Conservation (phyloP, 2,329 filamentous ascomycete genomes). For the Alternaria ethzedia region DNA sequence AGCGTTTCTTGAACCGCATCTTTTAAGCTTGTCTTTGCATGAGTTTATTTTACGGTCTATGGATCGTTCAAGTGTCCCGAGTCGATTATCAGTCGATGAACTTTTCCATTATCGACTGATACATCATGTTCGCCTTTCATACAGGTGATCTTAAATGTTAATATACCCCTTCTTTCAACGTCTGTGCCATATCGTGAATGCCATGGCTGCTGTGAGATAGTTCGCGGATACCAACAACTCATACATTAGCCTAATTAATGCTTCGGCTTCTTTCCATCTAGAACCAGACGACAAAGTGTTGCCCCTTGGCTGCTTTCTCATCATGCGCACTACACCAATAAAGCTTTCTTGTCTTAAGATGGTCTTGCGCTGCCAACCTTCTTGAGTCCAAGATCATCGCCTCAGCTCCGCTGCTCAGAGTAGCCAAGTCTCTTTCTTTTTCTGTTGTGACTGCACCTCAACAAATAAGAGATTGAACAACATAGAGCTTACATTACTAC, state of each 20-base stretch:
- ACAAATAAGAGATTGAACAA: not conserved
- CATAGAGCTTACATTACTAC: not conserved
- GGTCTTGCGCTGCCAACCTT: not conserved
- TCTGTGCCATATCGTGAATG: not conserved
- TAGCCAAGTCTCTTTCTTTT: not conserved
- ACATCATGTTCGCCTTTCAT: not conserved
- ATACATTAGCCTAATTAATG: not conserved
- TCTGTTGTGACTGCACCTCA: not conserved
- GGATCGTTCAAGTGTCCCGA: not conserved
- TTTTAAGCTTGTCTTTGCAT: constrained; percentile 29
- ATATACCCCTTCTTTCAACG: constrained; percentile 1
- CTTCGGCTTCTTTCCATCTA: not conserved
- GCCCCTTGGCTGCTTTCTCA: not conserved
- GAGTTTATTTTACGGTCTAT: not conserved
- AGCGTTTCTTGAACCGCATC: constrained; percentile 30
- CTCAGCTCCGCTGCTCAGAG: not conserved
- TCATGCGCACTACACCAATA: not conserved
- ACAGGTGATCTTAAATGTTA: not conserved
- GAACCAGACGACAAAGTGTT: not conserved
- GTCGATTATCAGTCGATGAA: not conserved
- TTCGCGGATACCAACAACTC: not conserved
- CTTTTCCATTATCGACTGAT: not conserved
- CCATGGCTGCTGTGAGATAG: not conserved
- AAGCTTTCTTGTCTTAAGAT: not conserved
- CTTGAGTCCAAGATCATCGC: not conserved